A percentile compares a stretch with the other conserved stretches of the same genome.
Conservation (phyloP, 495 filamentous ascomycete species). For the Neurospora pannonica region DNA sequence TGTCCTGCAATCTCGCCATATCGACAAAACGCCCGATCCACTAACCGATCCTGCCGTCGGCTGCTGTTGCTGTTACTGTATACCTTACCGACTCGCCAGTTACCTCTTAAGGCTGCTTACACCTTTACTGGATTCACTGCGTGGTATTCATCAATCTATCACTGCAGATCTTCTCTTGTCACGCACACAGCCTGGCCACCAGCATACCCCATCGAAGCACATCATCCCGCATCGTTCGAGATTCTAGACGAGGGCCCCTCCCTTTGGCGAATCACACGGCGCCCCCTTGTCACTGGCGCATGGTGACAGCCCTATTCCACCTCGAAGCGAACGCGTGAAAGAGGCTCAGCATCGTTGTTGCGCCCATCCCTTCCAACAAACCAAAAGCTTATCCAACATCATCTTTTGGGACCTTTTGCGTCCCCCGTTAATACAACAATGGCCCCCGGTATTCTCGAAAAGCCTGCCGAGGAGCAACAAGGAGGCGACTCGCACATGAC, state of each 20-base stretch:
- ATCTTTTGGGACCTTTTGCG: background rate
- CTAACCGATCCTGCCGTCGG: background rate
- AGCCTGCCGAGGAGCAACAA: conserved; percentile 16
- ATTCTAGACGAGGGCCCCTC: background rate
- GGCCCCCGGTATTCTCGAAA: conserved; percentile 20
- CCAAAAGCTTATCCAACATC: background rate
- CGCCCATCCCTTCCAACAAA: background rate
- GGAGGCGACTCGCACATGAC: conserved; percentile 14
- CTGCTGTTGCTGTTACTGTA: background rate
- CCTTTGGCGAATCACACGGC: background rate
- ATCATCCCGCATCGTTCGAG: background rate
- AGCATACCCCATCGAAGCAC: background rate
- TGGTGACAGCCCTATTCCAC: background rate
- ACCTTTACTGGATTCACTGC: background rate
- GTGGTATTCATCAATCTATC: background rate
- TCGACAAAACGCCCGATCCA: background rate
- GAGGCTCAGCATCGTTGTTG: background rate
- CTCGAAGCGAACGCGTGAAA: background rate
- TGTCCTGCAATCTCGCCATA: background rate
- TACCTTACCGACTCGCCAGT: background rate
- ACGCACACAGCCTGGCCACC: background rate
- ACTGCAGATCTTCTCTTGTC: background rate
- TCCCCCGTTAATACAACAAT: conserved; percentile 5
- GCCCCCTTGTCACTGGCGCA: background rate
- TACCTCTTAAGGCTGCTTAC: background rate